Evolutionary conservation across 1,284 basidiomycete species (phyloP), one percentile per base, ranked within the genome.

Genomic region (Leccinum insolens): DNA sequence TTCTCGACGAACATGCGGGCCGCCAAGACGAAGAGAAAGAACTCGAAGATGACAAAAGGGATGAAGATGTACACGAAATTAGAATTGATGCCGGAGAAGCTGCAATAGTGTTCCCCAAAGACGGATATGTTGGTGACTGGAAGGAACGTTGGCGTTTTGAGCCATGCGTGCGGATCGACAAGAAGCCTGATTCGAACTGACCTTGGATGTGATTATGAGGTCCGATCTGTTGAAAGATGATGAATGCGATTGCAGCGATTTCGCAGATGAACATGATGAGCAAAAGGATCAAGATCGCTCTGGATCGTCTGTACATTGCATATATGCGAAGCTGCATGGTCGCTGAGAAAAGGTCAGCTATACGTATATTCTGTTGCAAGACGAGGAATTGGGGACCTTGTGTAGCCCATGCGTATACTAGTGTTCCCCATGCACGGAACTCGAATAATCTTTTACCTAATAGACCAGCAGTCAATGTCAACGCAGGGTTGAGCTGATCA

Each of bases 251-350:
- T n/a, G 70, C 75, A 5, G 39, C 62, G n/a, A 79, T 71, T 52
- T 77, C 78, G 15, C 73, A 69, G 5, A 71, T 1, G 60, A 77
- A 79, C 11, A 58, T 9, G 0, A 57, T 20, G 20, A 78, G 15
- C 22, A 79, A 62, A 9, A 77, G 9, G 22, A 20, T 0, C 31
- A 80, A 44, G 28, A 73, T 69, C 55, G 31, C 65, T 49, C 60
- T 74, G 22, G 76, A 74, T 3, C 67, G 74, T 60, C 65, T 67
- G 66, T 77, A 77, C 75, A 80, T 69, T 4, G 77, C 76, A 31
- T 79, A 79, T 71, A 77, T 69, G 63, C 76, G 76, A 41, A 77
- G 74, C 37, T 75, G 73, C 76, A 80, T 80, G 14, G 75, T 77
- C 12, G 68, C 78, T 77, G 60, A 31, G 8, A 31, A 37, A 60